Evolutionary conservation across 2,329 filamentous ascomycete genomes (phyloP), one percentile per base, ranked within the genome.

Genomic region (Botrytis galanthina): DNA sequence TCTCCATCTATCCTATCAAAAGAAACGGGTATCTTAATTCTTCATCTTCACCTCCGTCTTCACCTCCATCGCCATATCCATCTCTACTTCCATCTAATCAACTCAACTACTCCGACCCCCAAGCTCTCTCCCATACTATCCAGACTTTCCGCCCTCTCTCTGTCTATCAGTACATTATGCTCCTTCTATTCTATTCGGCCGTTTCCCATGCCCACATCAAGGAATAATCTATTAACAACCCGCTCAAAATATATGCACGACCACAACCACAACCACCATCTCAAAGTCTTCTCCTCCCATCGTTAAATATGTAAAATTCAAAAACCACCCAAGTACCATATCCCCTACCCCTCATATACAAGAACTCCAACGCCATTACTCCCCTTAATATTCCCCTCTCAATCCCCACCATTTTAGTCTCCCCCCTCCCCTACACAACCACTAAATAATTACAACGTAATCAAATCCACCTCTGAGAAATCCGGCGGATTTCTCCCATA

Each of bases 401-500:
- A 20, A 57, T 39, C 4, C 39, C 59, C 16, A 4, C 22, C 35
- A 39, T 54, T 16, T 51, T 54, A 18, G 29, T 29, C 14, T 29
- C n/a, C 14, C n/a, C 14, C 7, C 18, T 10, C 46, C 20, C 8
- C 4, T 16, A 29, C 14, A 54, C 37, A 61, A 26, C 35, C 20
- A 35, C 26, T n/a, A n/a, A 6, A 20, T 8, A 54, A 3, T 39
- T 81, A 97, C 75, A 97, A 83, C 80, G 91, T 91, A 83, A 97
- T 97, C 78, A 97, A 84, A 83, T 97, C 94, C 42, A 95, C 86
- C 82, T 97, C 93, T 0, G 92, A 94, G 81, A 97, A 97, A 83
- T 97, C 94, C 0, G 95, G 95, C 26, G 95, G 95, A 75, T 94
- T 93, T 75, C 89, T 90, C 76, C 92, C 92, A 82, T 96, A 98